A percentile compares a stretch with the other conserved stretches of the same genome.
Conservation (phyloP, 441 rosid genomes). For the California macrophylla region DNA sequence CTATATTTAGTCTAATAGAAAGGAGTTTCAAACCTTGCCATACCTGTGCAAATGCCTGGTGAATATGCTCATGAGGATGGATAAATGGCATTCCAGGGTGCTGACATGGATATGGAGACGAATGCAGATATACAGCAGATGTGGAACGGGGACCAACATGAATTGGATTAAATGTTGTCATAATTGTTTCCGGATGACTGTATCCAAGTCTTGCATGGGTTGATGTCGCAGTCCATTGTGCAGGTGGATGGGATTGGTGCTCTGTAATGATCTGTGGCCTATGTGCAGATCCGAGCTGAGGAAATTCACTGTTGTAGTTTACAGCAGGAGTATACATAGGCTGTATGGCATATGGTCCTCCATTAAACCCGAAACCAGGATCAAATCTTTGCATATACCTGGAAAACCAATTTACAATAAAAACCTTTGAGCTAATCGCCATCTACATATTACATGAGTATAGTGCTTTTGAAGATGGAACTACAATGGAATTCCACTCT, state of each 20-base stretch:
- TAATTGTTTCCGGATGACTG: constrained; percentile 65
- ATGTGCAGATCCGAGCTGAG: constrained; percentile 58
- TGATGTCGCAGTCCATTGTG: constrained; percentile 48
- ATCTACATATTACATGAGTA: neutral
- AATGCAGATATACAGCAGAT: constrained; percentile 45
- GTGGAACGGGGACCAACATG: constrained; percentile 45
- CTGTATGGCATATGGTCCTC: constrained; percentile 52
- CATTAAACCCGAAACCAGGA: constrained; percentile 65
- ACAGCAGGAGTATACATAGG: constrained; percentile 64
- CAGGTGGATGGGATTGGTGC: constrained; percentile 48
- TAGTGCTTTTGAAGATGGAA: neutral
- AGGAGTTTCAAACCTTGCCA: constrained; percentile 7
- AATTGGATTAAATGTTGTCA: constrained; percentile 50
- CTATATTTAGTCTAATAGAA: neutral
- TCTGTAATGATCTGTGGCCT: constrained; percentile 55
- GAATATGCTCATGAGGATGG: constrained; percentile 51
- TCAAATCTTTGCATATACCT: constrained; percentile 79
- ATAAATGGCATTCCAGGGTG: constrained; percentile 58
- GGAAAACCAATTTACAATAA: constrained; percentile 9
- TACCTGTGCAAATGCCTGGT: constrained; percentile 62
- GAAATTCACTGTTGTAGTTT: constrained; percentile 75
- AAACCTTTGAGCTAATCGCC: neutral
- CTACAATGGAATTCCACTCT: neutral
- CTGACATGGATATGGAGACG: constrained; percentile 65
- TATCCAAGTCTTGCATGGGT: constrained; percentile 46